phyloP scores from a whole-genome alignment of 441 rosid genomes.

The Croton laevigatus region DNA sequence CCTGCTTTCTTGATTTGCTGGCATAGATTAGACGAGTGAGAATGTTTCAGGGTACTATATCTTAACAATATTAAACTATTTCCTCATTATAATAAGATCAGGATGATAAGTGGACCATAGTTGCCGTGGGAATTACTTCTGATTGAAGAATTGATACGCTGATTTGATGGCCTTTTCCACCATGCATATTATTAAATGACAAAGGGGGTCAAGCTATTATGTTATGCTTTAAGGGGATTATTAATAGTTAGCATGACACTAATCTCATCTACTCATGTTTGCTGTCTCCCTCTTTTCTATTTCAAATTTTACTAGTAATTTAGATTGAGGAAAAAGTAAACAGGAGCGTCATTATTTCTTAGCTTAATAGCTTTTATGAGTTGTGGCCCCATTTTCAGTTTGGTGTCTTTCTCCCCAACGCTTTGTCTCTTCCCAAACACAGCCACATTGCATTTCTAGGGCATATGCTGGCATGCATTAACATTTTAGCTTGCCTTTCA shows the following conservation, averaged over 20 bases:
- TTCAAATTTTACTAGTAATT: background rate
- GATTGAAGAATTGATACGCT: conserved; percentile 13
- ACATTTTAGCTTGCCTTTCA: background rate
- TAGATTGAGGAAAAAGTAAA: background rate
- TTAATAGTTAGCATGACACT: conserved; percentile 10
- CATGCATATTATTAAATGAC: background rate
- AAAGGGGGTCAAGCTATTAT: conserved; percentile 17
- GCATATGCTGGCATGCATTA: background rate
- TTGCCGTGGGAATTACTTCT: conserved; percentile 4
- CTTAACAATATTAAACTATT: background rate
- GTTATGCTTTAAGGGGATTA: conserved; percentile 26
- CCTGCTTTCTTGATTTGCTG: background rate
- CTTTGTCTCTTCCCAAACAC: background rate
- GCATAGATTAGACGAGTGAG: background rate
- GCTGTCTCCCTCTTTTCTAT: background rate
- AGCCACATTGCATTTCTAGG: background rate
- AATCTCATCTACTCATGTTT: background rate
- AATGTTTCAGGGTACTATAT: background rate
- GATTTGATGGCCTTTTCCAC: background rate
- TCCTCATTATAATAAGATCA: background rate
- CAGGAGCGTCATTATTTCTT: background rate
- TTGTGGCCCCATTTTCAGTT: background rate
- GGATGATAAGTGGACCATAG: conserved; percentile 9
- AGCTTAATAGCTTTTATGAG: background rate
- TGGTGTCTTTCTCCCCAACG: background rate